Evolutionary conservation across 495 filamentous ascomycete genomes (phyloP), one percentile per base, ranked within the genome.

Genomic region (Tetracladium setigerum): DNA sequence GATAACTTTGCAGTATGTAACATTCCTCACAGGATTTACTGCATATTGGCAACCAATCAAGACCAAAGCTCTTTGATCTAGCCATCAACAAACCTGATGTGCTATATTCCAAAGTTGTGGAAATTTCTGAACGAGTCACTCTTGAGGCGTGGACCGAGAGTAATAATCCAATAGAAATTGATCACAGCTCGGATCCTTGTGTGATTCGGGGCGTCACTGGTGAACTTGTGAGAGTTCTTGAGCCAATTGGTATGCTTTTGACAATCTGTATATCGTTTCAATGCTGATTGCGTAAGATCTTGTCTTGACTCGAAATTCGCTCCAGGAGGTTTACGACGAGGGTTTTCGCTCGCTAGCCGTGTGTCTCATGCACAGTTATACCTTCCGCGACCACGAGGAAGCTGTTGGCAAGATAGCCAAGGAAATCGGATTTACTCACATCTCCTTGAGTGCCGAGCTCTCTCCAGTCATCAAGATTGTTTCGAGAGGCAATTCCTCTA

Each of bases 401-500:
- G 50, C 65, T 32, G 66, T 80, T 32, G 69, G 71, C n/a, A 52
- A 71, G 31, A 35, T 78, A 44, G 77, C 77, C 2, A 62, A 65
- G 41, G 59, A 67, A 30, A 49, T 56, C 11, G 58, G 58, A n/a
- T 62, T 62, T 36, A 40, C 45, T 4, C 42, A 41, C 30, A 51
- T 62, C 14, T 53, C 57, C 12, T 31, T 48, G 4, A 55, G 54
- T n/a, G 50, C 50, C 18, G 45, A 46, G 18, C 50, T 63, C 18
- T 52, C 52, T 22, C 57, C 61, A 18, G 62, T 64, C 59, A 64
- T 64, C 50, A 63, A 61, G 34, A 38, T 54, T 2, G 51, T 66
- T 37, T 56, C 61, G 16, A 50, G 63, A 22, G 61, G 56, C 2
- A 53, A 52, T 32, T 62, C 56, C 10, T 61, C 58, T 7, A 52